Evolutionary conservation across 2,329 filamentous ascomycete genomes (phyloP).

Genomic region (Beauveria sp.): DNA sequence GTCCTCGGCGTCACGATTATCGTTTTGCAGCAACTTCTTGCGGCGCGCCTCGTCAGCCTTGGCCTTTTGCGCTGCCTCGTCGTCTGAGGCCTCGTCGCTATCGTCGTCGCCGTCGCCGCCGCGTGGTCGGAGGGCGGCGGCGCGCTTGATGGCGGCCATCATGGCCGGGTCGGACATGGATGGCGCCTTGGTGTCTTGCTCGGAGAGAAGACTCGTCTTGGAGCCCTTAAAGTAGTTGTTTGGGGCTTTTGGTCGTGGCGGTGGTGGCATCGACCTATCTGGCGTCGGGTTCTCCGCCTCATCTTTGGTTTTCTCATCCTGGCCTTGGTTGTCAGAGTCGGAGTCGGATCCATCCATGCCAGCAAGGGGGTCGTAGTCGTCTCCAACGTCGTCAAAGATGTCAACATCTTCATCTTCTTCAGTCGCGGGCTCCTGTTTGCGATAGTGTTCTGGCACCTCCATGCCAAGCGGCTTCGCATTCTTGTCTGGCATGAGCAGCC

Average conservation of each 20-base stretch:
- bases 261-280: conserved; percentile 36
- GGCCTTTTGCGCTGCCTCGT: conserved; percentile 30
- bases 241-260: conserved; percentile 32
- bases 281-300: conserved; percentile 17
- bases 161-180: conserved; percentile 69
- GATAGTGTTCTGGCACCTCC: conserved; percentile 56
- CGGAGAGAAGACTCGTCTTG: conserved; percentile 46
- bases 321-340: conserved; percentile 38
- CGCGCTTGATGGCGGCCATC: conserved; percentile 78
- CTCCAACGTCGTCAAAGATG: conserved; percentile 59
- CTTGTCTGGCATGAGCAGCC: conserved; percentile 47
- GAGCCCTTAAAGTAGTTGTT: conserved; percentile 58
- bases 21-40: conserved; percentile 64
- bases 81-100: conserved; percentile 28
- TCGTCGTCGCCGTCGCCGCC: conserved; percentile 27
- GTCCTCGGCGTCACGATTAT: conserved; percentile 78
- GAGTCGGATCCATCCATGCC: conserved; percentile 42
- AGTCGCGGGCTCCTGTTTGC: conserved; percentile 37
- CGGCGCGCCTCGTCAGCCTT: conserved; percentile 59
- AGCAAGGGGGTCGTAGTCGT: conserved; percentile 61
- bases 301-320: conserved; percentile 22
- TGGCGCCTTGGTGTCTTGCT: conserved; percentile 42
- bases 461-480: conserved; percentile 53
- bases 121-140: conserved; percentile 55
- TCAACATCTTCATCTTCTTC: conserved; percentile 50